These are phyloP conservation scores for Leccinum variicolor DNA, from an alignment of 768 basidiomycete genomes.

Conservation along the genomic window DNA sequence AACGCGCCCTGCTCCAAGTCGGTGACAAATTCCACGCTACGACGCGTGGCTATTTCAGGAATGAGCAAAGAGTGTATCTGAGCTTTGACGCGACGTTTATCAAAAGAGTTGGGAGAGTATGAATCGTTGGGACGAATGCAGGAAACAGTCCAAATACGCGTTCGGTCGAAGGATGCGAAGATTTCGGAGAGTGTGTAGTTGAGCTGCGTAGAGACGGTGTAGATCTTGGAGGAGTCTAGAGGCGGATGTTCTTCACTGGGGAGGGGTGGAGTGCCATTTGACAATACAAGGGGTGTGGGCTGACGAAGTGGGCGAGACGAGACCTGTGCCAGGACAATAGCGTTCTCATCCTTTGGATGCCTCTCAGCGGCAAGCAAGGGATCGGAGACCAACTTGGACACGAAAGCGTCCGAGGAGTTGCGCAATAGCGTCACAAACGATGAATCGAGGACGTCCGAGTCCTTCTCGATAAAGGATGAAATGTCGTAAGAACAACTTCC, in stretches of 20 bases:
- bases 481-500: slow-evolving; percentile 74
- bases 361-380: slow-evolving; percentile 80
- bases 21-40: slow-evolving; percentile 64
- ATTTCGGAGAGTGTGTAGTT: slow-evolving; percentile 75
- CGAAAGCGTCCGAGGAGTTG: slow-evolving; percentile 65
- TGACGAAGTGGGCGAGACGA: slow-evolving; percentile 75
- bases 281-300: slow-evolving; percentile 50
- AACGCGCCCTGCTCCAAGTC: slow-evolving; percentile 62
- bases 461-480: slow-evolving; percentile 64
- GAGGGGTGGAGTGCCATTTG: slow-evolving; percentile 28
- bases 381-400: slow-evolving; percentile 80
- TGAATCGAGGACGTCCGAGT: slow-evolving; percentile 74
- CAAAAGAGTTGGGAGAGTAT: slow-evolving; percentile 82
- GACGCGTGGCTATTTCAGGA: slow-evolving; percentile 64
- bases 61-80: slow-evolving; percentile 76
- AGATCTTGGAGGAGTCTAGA: slow-evolving; percentile 70
- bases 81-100: slow-evolving; percentile 80
- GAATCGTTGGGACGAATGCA: slow-evolving; percentile 92
- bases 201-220: slow-evolving; percentile 76
- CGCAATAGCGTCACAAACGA: slow-evolving; percentile 79
- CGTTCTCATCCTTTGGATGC: slow-evolving; percentile 72
- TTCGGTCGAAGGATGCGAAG: slow-evolving; percentile 56
- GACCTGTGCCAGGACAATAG: slow-evolving; percentile 85
- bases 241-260: slow-evolving; percentile 49
- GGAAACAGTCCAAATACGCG: slow-evolving; percentile 68